Conservation (phyloP, 1,284 basidiomycete genomes). For the Fomes fomentarius region DNA sequence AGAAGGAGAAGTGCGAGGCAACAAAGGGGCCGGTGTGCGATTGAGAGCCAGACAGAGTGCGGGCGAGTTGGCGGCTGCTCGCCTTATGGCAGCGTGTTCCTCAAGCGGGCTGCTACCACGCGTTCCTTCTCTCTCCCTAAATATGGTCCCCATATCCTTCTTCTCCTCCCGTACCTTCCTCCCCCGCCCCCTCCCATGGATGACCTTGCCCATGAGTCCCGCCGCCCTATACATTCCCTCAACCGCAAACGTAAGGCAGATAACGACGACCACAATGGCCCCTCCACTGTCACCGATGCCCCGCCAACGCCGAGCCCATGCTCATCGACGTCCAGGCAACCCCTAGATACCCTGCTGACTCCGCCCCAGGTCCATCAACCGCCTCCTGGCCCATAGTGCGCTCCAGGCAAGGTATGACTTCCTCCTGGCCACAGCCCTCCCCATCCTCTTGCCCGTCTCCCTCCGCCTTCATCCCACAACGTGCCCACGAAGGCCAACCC, state of each 20-base stretch:
- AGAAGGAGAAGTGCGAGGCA: neutral
- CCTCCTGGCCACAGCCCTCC: conserved; percentile 24
- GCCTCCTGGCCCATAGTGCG: conserved; percentile 31
- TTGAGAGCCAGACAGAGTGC: neutral
- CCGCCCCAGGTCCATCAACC: conserved; percentile 28
- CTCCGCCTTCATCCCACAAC: conserved; percentile 19
- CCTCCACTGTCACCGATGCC: conserved; percentile 30
- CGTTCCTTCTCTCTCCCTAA: conserved; percentile 36
- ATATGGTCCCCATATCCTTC: conserved; percentile 37
- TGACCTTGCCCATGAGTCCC: conserved; percentile 49
- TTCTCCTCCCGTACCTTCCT: conserved; percentile 33
- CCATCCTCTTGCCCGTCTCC: conserved; percentile 33
- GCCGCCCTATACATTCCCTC: conserved; percentile 40
- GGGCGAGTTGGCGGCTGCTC: conserved; percentile 12
- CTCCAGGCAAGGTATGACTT: conserved; percentile 23
- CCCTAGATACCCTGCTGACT: conserved; percentile 40
- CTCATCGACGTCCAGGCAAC: conserved; percentile 37
- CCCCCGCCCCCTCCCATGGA: conserved; percentile 47
- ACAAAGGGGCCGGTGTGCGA: conserved; percentile 8
- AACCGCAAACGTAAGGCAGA: conserved; percentile 60
- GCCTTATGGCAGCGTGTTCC: conserved; percentile 34
- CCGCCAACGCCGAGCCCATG: conserved; percentile 28
- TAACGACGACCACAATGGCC: conserved; percentile 42
- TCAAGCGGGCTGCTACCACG: conserved; percentile 36
- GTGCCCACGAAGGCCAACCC: conserved; percentile 33